Evolutionary conservation across 495 filamentous ascomycete species (phyloP).

Genomic region (Penicillium waksmanii): DNA sequence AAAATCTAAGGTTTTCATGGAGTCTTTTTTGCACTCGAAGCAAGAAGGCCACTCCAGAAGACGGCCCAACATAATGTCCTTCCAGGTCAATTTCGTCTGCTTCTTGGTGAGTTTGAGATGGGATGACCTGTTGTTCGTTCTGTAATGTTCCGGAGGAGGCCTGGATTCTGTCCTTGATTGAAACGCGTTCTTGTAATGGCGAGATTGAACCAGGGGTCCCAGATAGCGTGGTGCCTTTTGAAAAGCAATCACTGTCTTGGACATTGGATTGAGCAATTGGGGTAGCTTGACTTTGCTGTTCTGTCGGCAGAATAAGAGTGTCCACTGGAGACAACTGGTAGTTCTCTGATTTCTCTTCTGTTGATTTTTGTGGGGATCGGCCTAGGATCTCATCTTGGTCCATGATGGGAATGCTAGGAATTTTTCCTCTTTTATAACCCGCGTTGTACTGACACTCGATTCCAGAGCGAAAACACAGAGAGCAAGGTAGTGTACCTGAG

Average conservation of each 20-base stretch:
- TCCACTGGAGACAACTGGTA: neutral
- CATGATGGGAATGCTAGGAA: conserved; percentile 21
- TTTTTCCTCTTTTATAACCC: conserved; percentile 30
- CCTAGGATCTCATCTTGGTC: neutral
- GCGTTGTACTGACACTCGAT: conserved; percentile 27
- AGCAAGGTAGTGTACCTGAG: conserved; percentile 34
- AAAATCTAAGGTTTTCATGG: conserved; percentile 27
- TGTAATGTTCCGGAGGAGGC: neutral
- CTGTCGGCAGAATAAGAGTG: neutral
- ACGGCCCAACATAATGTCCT: conserved; percentile 41
- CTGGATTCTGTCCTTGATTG: neutral
- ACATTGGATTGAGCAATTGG: neutral
- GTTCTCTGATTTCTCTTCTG: neutral
- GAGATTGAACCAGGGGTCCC: neutral
- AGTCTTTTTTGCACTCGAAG: conserved; percentile 36
- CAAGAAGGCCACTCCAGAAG: conserved; percentile 39
- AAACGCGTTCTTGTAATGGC: neutral
- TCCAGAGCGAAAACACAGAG: conserved; percentile 24
- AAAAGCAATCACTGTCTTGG: neutral
- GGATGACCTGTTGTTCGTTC: neutral
- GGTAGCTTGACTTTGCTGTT: neutral
- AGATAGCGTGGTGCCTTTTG: neutral
- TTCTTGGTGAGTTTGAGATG: conserved; percentile 32
- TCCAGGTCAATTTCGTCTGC: conserved; percentile 37
- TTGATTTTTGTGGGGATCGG: neutral